Percentiles rank a stretch among this genome's conserved stretches.
Conservation (phyloP, 176 grass and related monocot genomes). For the Zea luxurians region DNA sequence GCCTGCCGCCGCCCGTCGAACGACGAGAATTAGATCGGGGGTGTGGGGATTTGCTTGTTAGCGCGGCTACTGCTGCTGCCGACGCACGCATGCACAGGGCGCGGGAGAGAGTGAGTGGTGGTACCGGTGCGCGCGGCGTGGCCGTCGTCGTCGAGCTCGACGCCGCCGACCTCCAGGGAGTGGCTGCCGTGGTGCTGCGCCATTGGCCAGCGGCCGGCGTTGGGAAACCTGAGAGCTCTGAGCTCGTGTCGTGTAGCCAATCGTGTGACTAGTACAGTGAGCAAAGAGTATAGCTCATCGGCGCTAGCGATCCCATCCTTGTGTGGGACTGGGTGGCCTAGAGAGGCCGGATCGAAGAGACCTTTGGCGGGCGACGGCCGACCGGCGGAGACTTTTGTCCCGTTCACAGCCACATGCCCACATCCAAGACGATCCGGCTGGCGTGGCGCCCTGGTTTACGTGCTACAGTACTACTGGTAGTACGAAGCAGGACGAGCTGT, state of each 20-base stretch:
- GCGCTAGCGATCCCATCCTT: neutral
- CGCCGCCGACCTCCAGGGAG: neutral
- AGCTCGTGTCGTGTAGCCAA: neutral
- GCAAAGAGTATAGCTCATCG: neutral
- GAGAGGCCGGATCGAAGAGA: too few relatives aligned
- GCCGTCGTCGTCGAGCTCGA: constrained; percentile 45
- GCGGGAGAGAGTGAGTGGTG: neutral
- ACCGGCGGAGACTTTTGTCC: neutral
- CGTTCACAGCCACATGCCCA: neutral
- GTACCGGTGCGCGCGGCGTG: constrained; percentile 40
- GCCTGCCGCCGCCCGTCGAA: constrained; percentile 25
- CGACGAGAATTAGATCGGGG: neutral
- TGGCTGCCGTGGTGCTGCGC: constrained; percentile 8
- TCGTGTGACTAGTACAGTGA: neutral
- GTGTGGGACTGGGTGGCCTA: too few relatives aligned
- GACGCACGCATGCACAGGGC: too few relatives aligned
- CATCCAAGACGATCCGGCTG: too few relatives aligned
- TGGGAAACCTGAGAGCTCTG: neutral
- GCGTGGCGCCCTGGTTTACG: constrained; percentile 15
- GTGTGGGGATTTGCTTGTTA: too few relatives aligned
- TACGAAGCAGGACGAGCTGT: neutral
- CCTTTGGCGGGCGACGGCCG: too few relatives aligned
- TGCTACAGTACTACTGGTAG: neutral
- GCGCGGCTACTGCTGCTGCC: too few relatives aligned
- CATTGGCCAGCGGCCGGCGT: neutral